Conservation (phyloP, 345 rosid species). For the Erodium maritimum region DNA sequence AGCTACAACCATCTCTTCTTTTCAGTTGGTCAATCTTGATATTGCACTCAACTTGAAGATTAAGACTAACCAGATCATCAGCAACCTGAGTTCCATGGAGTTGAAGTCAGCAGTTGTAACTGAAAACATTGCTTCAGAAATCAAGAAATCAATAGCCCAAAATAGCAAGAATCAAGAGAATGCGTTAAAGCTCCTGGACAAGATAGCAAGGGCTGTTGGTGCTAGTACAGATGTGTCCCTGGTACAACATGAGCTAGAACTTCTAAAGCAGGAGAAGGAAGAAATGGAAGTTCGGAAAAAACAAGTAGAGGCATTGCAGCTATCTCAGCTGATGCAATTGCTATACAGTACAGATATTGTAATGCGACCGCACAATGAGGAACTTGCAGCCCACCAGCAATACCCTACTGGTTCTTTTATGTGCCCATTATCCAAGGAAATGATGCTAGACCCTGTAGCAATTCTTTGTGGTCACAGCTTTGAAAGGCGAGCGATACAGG, state of each 20-base stretch:
- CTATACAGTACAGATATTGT: constrained; percentile 27
- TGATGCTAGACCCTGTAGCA: constrained; percentile 43
- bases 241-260: constrained; percentile 26
- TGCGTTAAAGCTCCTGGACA: constrained; percentile 26
- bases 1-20: constrained; percentile 29
- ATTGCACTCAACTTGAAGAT: constrained; percentile 20
- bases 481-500: constrained; percentile 34
- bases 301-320: constrained; percentile 41
- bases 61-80: constrained; percentile 15
- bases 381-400: constrained; percentile 8
- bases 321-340: constrained; percentile 31
- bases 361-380: constrained; percentile 17
- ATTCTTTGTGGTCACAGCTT: constrained; percentile 41
- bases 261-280: constrained; percentile 33
- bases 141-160: constrained; percentile 21
- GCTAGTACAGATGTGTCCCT: constrained; percentile 16
- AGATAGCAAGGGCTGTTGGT: constrained; percentile 37
- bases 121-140: constrained; percentile 24
- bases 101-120: constrained; percentile 15
- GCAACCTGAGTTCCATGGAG: constrained; percentile 22
- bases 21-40: constrained; percentile 32
- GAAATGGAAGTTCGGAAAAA: constrained; percentile 40
- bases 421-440: constrained; percentile 33
- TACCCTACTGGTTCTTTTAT: constrained; percentile 23
- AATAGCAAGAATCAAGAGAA: constrained; percentile 15